Base-by-base conservation (phyloP, 306 rosid species). In the Begonia fuchsioides region DNA sequence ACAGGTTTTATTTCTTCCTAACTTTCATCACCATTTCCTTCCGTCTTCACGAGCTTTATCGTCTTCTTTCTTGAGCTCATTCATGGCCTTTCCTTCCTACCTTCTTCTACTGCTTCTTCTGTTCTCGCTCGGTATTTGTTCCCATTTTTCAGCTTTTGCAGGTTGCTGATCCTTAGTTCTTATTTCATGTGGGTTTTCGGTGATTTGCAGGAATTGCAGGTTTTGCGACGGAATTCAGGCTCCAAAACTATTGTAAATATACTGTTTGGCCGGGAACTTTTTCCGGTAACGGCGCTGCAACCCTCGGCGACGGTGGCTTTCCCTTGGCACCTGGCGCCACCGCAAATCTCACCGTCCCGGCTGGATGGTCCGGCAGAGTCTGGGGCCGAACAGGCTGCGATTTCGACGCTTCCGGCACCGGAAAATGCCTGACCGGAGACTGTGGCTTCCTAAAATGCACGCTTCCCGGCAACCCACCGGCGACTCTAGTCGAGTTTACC, bases 361-460 rank as follows among this genome's bases (percentile, higher is more conserved):
- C 62, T 0, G 95, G 97, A 0, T 90, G 95, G 97, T 90, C 97
- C 0, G 97, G 97, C 3, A 66, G 97, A 11, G 67, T 84, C 49
- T 90, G 97, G 97, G 97, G 50, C 11, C 39, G 97, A 17, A 90
- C 97, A 3, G 72, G 75, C 10, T 83, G 94, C 66, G 54, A 51
- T 38, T 87, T 83, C 15, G 88, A 83, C 13, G 15, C 15, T n/a
- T 17, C 72, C 5, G 94, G 93, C 0, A 63, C 26, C 13, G 94
- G 94, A 0, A 64, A 54, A 11, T 83, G 96, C 56, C 19, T 14
- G 38, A 83, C 94, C 0, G 94, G 93, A 0, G 79, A 80, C 49
- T 83, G 94, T 53, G 93, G 94, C 5, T 51, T 51, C 0, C 57
- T 87, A 1, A 72, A 59, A 10, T 87, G 96, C 66, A 47, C 2